Conservation (phyloP, 257 asterid genomes). For the Plantago elongata region DNA sequence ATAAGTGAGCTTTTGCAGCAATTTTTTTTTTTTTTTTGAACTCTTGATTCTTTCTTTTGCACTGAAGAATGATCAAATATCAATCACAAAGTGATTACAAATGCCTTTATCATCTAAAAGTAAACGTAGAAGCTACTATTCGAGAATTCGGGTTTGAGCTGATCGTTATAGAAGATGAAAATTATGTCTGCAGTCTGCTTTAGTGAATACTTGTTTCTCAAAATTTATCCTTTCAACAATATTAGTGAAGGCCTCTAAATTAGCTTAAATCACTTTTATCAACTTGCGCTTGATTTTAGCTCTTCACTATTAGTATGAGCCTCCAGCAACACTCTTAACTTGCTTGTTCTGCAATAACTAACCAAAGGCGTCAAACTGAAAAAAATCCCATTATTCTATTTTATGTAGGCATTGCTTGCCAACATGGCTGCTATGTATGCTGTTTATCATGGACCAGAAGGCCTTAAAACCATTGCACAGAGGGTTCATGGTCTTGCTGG, state of each 20-base stretch:
- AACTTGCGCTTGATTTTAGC: background rate
- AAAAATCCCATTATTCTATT: constrained; percentile 4
- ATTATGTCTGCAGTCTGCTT: no score
- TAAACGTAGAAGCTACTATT: background rate
- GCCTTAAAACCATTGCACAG: constrained; percentile 85
- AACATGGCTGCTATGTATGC: constrained; percentile 99
- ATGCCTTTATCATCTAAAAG: background rate
- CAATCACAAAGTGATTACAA: background rate
- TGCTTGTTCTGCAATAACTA: background rate
- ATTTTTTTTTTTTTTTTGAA: background rate
- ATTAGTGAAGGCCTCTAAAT: no score
- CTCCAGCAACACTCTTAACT: background rate
- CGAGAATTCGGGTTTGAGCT: no score
- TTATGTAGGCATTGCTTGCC: constrained; percentile 86
- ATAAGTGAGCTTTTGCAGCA: background rate
- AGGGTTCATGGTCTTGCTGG: constrained; percentile 97
- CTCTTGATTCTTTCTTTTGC: background rate
- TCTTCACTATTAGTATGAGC: background rate
- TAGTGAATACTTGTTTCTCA: no score
- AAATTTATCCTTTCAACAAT: no score
- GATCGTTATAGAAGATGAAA: no score
- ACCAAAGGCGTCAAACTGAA: background rate
- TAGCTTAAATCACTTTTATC: background rate
- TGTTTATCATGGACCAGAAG: constrained; percentile 97
- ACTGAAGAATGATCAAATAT: background rate